Base-by-base conservation (phyloP, 441 rosid genomes). In the Aleurites moluccanus region DNA sequence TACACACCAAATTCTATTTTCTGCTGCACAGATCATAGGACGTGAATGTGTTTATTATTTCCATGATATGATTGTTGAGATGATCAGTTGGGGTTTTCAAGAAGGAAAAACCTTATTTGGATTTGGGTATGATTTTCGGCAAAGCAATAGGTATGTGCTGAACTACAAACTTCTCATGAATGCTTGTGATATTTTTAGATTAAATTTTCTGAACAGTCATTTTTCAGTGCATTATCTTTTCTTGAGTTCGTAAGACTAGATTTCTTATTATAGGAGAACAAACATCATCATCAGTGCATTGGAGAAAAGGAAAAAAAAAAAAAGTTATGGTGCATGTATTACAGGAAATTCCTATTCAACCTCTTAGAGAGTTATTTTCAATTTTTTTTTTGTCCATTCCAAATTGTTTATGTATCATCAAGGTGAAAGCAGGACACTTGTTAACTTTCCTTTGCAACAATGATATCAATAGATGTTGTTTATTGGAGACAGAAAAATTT, bases 61-160 rank as follows among this genome's bases (percentile, higher is more conserved):
- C 78, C 98, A 91, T 52, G 99, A 95, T 80, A 95, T 95, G 99
- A 95, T 93, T 65, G 87, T 86, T 71, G 93, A 95, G 85, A 90
- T 95, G 99, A 79, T 86, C 76, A 85, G 85, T 49, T 93, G 98
- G 99, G 99, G 99, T 49, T 95, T 95, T 65, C 86, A 93, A 81
- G 97, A 95, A 79, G 98, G 98, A 27, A 92, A 88, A 82, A 93
- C 97, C 0, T 90, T 95, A 69, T 95, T 95, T 56, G 99, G 99
- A 9, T 95, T 95, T 77, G 99, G 99, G 23, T 93, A 91, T 85
- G 99, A 95, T 86, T 95, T 93, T 62, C 91, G 99, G 7, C 99
- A 95, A 85, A 95, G 99, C 85, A 95, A 91, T 76, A 91, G 98
- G 99, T 95, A 81, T 5, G 71, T 4, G 65, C 42, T 61, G 69